Base-by-base conservation (phyloP, 1,284 basidiomycete genomes). In the Veloboletus limbatus region DNA sequence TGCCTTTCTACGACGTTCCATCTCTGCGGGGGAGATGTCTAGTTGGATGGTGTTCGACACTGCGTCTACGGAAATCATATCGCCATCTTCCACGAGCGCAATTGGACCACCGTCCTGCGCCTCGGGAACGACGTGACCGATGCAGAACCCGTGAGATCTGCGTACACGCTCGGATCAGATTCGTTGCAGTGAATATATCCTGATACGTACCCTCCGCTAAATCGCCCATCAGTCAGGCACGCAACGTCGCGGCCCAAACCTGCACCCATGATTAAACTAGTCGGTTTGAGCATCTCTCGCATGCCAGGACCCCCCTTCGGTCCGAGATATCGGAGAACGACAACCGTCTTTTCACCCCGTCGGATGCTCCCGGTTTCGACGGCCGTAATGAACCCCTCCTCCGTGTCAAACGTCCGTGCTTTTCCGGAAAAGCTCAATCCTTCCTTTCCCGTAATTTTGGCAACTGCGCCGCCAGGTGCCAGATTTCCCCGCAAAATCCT, bases 251-350 rank as follows among this genome's bases (percentile, higher is more conserved):
- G 70, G 9, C 92, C 92, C 8, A 96, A 76, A n/a, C 93, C 93
- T 4, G 92, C 92, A 40, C 93, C 93, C 88, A 94, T 94, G 66
- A 94, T 88, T 54, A 91, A 66, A 68, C 87, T 88, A 21, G 90
- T 93, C 13, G 90, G 89, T 62, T 94, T 94, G 44, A 96, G 77
- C 92, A 95, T 95, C 72, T 95, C 92, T 36, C 90, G 92, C 92
- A 95, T 95, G 43, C 92, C 90, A 36, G 92, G 92, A 44, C 92
- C 92, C 49, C 92, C 92, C 69, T 88, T 86, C 31, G 92, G 92
- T 38, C 92, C 92, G 53, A 94, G 80, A 63, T 95, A 95, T 40
- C 92, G 77, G 59, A 95, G 75, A 45, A 95, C 84, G 48, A 87
- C 85, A n/a, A 95, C 89, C 0, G 88, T 92, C 75, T 93, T 93